These are phyloP conservation scores for Corylus avellana DNA, from an alignment of 306 rosid species.

Conservation along the genomic window DNA sequence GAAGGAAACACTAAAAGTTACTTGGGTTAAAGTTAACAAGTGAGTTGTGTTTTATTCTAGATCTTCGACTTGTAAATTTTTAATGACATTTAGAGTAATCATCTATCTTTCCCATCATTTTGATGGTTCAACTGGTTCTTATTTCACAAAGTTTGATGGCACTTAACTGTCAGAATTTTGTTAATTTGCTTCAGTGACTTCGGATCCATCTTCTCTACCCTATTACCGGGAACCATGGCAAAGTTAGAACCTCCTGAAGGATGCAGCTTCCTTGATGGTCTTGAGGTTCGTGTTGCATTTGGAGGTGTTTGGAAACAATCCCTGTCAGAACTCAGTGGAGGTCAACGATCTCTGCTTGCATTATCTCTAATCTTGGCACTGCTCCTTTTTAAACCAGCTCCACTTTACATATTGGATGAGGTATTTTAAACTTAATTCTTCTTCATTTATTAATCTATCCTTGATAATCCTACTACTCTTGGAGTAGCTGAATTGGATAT, in stretches of 20 bases:
- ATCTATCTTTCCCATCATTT: conserved; percentile 19
- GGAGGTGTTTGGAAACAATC: conserved; percentile 99
- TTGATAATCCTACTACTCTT: not conserved
- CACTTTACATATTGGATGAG: conserved; percentile 95
- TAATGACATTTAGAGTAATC: not conserved
- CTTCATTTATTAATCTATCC: not conserved
- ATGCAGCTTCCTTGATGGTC: conserved; percentile 88
- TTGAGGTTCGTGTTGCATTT: conserved; percentile 97
- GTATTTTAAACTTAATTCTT: conserved; percentile 40
- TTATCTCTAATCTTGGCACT: conserved; percentile 90
- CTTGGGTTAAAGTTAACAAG: conserved; percentile 93
- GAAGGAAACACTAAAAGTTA: conserved; percentile 88
- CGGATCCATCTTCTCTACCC: conserved; percentile 92
- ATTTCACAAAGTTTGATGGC: conserved; percentile 13
- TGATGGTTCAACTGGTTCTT: conserved; percentile 10
- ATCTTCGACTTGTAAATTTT: not conserved
- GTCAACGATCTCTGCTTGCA: conserved; percentile 96
- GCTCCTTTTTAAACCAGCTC: conserved; percentile 98
- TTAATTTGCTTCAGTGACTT: conserved; percentile 66
- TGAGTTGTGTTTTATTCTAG: conserved; percentile 31
- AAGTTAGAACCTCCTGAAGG: conserved; percentile 98
- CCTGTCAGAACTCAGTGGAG: conserved; percentile 95
- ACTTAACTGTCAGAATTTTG: conserved; percentile 12
- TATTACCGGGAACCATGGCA: conserved; percentile 92
- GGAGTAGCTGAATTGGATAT: not conserved